Evolutionary conservation across 495 filamentous ascomycete species (phyloP), one percentile per base, ranked within the genome.

Genomic region (Neurospora sp.): DNA sequence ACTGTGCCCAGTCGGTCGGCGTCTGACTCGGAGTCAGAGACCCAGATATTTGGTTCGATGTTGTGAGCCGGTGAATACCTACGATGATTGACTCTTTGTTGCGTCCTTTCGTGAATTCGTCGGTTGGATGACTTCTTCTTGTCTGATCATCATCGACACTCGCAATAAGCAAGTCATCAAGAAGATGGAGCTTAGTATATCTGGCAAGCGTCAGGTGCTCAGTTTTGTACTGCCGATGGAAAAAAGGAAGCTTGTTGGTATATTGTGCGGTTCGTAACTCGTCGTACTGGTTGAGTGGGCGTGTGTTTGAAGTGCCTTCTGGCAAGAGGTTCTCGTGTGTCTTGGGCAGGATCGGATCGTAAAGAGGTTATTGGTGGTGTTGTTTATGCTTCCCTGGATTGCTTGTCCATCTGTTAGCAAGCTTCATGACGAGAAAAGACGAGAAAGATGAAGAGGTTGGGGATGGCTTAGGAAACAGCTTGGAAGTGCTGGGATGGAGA

Each of bases 331-430:
- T 0, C 2, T 7, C 14, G 40, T 18, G 40, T 42, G 4, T 1
- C 39, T 40, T 14, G 4, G 39, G 39, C 4, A 41, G 14, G 5
- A 14, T 5, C 7, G 18, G 18, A n/a, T n/a, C n/a, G n/a, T n/a
- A 8, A 46, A 20, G 3, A 20, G n/a, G 8, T 10, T n/a, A n/a
- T 2, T 9, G 3, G 1, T 0, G 8, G 0, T 1, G n/a, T 10
- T 46, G 8, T 10, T 1, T 0, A 46, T 5, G 3, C 3, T 46
- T 46, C 4, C 18, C 44, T 20, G 44, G 4, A n/a, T 10, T 20
- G 4, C 18, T 20, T 46, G 3, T 46, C 6, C 18, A 10, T 20
- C 3, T 20, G 18, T 46, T 46, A 46, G n/a, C 18, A 9, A 46
- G 1, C 3, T 20, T 20, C 18, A n/a, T n/a, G 7, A 9, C 0